Conservation (phyloP, 1,284 basidiomycete species). For the Ceratobasidium sp. region DNA sequence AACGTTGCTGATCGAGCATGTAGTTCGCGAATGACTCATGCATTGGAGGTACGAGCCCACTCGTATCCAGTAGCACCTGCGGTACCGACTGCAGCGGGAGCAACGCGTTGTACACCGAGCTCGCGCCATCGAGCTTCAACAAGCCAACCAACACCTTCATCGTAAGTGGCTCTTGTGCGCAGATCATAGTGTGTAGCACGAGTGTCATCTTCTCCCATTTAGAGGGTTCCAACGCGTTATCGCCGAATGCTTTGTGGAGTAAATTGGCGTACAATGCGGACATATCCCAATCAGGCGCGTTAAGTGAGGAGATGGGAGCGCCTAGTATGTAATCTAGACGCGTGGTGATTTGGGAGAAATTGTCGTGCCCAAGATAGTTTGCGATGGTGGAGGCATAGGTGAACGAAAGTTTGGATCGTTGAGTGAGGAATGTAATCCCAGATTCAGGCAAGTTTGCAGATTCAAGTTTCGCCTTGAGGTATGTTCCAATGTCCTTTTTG, state of each 20-base stretch:
- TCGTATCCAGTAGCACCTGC: background rate
- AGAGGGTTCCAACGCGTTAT: background rate
- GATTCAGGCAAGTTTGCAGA: background rate
- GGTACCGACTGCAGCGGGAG: background rate
- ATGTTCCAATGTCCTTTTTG: conserved; percentile 37
- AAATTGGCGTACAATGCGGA: background rate
- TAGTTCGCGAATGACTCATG: conserved; percentile 25
- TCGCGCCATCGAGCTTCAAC: background rate
- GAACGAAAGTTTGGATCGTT: background rate
- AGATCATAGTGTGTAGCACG: background rate
- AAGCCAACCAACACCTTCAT: background rate
- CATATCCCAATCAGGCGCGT: background rate
- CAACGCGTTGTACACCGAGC: background rate
- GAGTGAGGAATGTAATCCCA: background rate
- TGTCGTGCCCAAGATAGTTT: background rate
- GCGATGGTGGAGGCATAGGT: background rate
- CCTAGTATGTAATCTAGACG: background rate
- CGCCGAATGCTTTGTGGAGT: background rate
- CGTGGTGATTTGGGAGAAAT: background rate
- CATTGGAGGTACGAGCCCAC: background rate
- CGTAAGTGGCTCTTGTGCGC: conserved; percentile 7
- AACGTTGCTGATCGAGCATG: background rate
- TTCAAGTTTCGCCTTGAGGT: background rate
- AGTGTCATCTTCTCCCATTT: background rate
- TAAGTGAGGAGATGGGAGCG: no score